Evolutionary conservation across 2,329 filamentous ascomycete species (phyloP).

Genomic region (Pezicula rhizophila): DNA sequence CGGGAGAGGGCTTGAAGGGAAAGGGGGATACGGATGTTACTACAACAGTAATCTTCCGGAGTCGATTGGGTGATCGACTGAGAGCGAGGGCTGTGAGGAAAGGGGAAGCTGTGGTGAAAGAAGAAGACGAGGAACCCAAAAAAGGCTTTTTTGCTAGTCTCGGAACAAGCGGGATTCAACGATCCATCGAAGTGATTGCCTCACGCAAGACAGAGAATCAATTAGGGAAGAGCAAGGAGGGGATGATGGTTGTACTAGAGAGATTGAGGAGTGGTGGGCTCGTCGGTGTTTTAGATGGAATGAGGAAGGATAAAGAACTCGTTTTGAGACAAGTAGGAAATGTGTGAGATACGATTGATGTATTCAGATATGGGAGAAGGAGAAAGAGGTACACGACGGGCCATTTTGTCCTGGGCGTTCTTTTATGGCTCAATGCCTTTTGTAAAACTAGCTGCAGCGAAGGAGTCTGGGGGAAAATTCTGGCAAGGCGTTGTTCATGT

Average conservation of each 20-base stretch:
- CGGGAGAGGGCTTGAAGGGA: slow-evolving; percentile 20
- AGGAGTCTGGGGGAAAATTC: no score
- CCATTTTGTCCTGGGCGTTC: no score
- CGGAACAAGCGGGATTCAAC: slow-evolving; percentile 66
- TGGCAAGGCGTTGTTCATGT: neutral
- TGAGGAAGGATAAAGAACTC: slow-evolving; percentile 50
- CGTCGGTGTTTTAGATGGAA: slow-evolving; percentile 64
- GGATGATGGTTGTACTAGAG: slow-evolving; percentile 77
- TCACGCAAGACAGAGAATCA: slow-evolving; percentile 72
- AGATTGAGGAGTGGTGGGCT: slow-evolving; percentile 60
- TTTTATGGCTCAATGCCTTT: no score
- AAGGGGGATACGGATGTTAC: slow-evolving; percentile 55
- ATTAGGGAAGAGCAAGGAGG: slow-evolving; percentile 73
- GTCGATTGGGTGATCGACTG: slow-evolving; percentile 60
- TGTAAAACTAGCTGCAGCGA: no score
- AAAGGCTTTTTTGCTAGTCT: slow-evolving; percentile 49
- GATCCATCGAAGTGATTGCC: slow-evolving; percentile 73
- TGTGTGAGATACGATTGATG: no score
- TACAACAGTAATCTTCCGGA: slow-evolving; percentile 69
- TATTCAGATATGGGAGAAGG: slow-evolving; percentile 6
- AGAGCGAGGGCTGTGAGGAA: slow-evolving; percentile 30
- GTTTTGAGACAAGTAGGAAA: slow-evolving; percentile 10
- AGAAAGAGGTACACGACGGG: slow-evolving; percentile 1
- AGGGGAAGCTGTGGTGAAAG: slow-evolving; percentile 31
- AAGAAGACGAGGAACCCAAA: slow-evolving; percentile 38